Base-by-base conservation (phyloP, 2,329 filamentous ascomycete species). In the Colletotrichum sp. region DNA sequence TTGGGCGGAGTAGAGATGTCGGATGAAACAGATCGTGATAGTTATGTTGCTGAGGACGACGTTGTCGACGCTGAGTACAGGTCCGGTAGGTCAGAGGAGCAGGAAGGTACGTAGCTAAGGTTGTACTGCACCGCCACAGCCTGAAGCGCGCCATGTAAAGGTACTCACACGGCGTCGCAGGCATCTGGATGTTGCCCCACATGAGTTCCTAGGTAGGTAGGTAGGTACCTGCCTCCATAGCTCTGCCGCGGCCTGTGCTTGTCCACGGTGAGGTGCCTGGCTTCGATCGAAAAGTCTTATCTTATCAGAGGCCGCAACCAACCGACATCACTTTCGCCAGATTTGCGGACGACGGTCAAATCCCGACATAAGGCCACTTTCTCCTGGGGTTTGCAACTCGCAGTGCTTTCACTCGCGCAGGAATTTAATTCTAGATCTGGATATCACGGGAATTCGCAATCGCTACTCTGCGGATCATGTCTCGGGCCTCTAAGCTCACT, bases 401-500 rank as follows among this genome's bases (percentile, higher is more conserved):
- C 21, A 30, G 36, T 21, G 16, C 24, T 18, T 7, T 43, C 18
- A 32, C 18, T 32, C n/a, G 7, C 30, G 10, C 28, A 36, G 9
- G 7, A 21, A 10, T 18, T 62, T 36, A 36, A n/a, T 30, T 14
- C 7, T 21, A 13, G 58, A 62, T 4, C 7, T 13, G 10, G n/a
- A 69, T 14, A 30, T 7, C 13, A 13, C 32, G n/a, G 28, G 34
- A 16, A 36, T 16, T 9, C 14, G 2, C 65, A 38, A 28, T 58
- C 56, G 61, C 8, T 28, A 26, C 30, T 32, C 16, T 36, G 10
- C 32, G 58, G 32, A 82, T 73, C 76, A 99, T 99, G 97, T 99
- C 97, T 73, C 93, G 92, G 80, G 94, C 95, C 74, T 96, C 97
- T 21, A 98, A 98, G 82, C 84, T 97, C 78, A 98, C 97, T 16